Percentiles rank a stretch among this genome's conserved stretches.
phyloP scores from a whole-genome alignment of 345 rosid species.

The Sonneratia alba region DNA sequence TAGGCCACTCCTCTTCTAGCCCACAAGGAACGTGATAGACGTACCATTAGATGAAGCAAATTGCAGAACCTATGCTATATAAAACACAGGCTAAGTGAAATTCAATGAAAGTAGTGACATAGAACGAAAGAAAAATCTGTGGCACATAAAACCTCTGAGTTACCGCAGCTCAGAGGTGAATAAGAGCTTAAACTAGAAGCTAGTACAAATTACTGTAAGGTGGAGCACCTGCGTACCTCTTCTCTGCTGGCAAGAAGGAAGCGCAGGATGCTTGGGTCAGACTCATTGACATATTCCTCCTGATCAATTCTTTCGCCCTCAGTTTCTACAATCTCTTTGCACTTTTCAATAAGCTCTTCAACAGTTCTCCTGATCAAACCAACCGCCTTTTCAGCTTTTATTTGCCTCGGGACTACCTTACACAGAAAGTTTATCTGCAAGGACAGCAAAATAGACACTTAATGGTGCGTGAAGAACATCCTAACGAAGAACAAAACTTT shows the following conservation, averaged over 20 bases:
- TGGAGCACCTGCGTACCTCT: conserved; percentile 41
- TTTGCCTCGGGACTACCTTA: conserved; percentile 83
- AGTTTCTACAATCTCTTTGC: conserved; percentile 81
- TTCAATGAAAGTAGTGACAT: not conserved
- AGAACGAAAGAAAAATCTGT: not conserved
- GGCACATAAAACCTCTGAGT: not conserved
- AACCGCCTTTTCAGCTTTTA: conserved; percentile 88
- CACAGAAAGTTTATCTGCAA: conserved; percentile 53
- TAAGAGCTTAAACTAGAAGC: not conserved
- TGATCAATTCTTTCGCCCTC: conserved; percentile 80
- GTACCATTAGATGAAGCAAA: not conserved
- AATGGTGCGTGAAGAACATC: not conserved
- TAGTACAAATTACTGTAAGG: not conserved
- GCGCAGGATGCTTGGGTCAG: conserved; percentile 88
- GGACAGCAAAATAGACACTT: conserved; percentile 1
- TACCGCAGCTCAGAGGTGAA: not conserved
- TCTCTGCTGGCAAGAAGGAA: conserved; percentile 95
- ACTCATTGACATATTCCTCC: conserved; percentile 85
- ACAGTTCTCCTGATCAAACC: conserved; percentile 56
- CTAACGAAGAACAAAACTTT: conserved; percentile 1
- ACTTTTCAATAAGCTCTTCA: conserved; percentile 70
- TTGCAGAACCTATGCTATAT: not conserved
- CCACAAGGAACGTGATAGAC: not conserved
- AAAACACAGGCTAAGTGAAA: not conserved
- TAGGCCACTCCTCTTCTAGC: not conserved